These are phyloP conservation scores for Globisporangium apiculatum DNA, from an alignment of 352 stramenopile species.

Conservation along the genomic window DNA sequence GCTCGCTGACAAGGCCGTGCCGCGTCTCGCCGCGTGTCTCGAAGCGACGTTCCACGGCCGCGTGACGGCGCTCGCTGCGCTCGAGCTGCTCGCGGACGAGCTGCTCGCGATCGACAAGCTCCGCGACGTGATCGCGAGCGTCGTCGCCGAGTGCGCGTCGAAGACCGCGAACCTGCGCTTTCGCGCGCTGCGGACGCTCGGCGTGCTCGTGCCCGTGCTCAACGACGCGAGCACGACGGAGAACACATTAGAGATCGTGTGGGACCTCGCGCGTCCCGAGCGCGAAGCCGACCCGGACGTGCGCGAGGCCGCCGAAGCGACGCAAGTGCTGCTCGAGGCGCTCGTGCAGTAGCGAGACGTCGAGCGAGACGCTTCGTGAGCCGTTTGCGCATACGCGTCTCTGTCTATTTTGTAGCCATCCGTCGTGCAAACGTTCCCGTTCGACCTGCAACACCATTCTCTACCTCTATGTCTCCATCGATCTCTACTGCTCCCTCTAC, in stretches of 20 bases:
- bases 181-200: constrained; percentile 64
- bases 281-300: constrained; percentile 71
- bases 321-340: constrained; percentile 41
- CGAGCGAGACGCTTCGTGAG: neutral
- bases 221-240: constrained; percentile 59
- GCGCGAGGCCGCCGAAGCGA: constrained; percentile 59
- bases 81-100: constrained; percentile 55
- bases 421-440: neutral
- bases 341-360: neutral
- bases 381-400: neutral
- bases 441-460: neutral
- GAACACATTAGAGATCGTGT: constrained; percentile 73
- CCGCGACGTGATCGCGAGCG: constrained; percentile 47
- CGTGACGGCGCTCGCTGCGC: constrained; percentile 58
- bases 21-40: constrained; percentile 51
- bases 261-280: constrained; percentile 44
- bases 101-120: constrained; percentile 68
- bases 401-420: constrained; percentile 13
- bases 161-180: constrained; percentile 81
- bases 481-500: no score
- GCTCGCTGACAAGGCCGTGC: constrained; percentile 62
- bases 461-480: neutral
- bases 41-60: constrained; percentile 68
- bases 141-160: constrained; percentile 71
- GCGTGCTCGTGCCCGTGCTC: constrained; percentile 52